Evolutionary conservation across 257 asterid species (phyloP).

Genomic region (Solanum medicagineum): DNA sequence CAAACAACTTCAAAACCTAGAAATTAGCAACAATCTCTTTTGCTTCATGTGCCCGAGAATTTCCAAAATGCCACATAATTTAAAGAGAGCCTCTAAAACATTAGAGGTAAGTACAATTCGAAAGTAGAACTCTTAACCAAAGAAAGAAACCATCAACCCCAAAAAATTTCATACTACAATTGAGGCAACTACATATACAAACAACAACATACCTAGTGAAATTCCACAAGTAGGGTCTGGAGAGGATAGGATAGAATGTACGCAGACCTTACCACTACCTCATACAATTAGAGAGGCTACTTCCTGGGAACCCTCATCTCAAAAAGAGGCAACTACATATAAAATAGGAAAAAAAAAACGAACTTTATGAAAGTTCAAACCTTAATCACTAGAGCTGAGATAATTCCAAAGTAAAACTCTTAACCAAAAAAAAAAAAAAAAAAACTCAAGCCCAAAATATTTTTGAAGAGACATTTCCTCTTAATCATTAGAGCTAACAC

Average conservation of each 20-base stretch:
- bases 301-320: too few relatives aligned
- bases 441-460: not conserved
- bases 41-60: not conserved
- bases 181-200: not conserved
- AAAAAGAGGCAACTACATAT: not conserved
- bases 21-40: not conserved
- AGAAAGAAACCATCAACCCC: not conserved
- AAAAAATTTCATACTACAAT: not conserved
- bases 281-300: too few relatives aligned
- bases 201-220: too few relatives aligned
- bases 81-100: not conserved
- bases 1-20: not conserved
- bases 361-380: slow-evolving; percentile 15
- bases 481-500: not conserved
- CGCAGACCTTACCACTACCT: too few relatives aligned
- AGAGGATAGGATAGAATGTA: too few relatives aligned
- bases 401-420: not conserved
- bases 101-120: not conserved
- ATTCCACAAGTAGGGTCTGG: too few relatives aligned
- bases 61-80: not conserved
- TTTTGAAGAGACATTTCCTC: not conserved
- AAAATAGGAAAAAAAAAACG: not conserved
- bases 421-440: not conserved
- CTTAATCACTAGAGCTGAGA: slow-evolving; percentile 9
- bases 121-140: not conserved